A percentile compares a stretch with the other conserved stretches of the same genome.
These are phyloP conservation scores for Botryotinia convoluta DNA, from an alignment of 2,329 filamentous ascomycete species.

Conservation along the genomic window DNA sequence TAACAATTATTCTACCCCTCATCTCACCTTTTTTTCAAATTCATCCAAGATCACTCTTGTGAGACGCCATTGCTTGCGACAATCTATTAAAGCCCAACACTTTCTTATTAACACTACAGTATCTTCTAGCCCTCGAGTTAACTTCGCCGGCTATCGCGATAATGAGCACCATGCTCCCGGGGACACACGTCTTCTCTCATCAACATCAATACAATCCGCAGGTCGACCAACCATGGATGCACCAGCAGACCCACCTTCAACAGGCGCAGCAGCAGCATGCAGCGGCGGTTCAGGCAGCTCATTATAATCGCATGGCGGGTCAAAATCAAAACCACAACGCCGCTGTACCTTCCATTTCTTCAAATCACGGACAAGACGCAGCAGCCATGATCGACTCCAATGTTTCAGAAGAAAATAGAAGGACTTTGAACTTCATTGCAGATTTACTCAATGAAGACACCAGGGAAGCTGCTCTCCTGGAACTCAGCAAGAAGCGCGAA, in stretches of 20 bases:
- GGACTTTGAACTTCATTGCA: conserved; percentile 89
- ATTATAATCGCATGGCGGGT: conserved; percentile 72
- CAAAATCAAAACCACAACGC: conserved; percentile 52
- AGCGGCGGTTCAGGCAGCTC: conserved; percentile 42
- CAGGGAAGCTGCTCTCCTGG: conserved; percentile 85
- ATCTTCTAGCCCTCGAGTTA: conserved; percentile 27
- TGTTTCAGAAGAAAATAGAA: conserved; percentile 85
- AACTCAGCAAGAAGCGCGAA: conserved; percentile 97
- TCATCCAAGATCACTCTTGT: background rate
- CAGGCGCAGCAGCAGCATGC: conserved; percentile 42
- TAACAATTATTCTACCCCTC: conserved; percentile 17
- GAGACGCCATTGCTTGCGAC: background rate
- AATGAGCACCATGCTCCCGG: conserved; percentile 54
- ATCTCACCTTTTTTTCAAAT: background rate
- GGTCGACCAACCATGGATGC: conserved; percentile 64
- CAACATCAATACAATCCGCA: conserved; percentile 62
- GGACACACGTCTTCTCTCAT: conserved; percentile 63
- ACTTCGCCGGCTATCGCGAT: conserved; percentile 25
- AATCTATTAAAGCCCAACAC: background rate
- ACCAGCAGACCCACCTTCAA: conserved; percentile 45
- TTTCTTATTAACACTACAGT: conserved; percentile 1
- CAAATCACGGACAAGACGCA: conserved; percentile 53
- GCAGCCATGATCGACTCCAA: conserved; percentile 56
- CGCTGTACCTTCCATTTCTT: conserved; percentile 38
- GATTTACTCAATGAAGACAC: conserved; percentile 85